Evolutionary conservation across 202 grass and related monocot species (phyloP), one percentile per base, ranked within the genome.

Genomic region (Cymbopogon flexuosus): DNA sequence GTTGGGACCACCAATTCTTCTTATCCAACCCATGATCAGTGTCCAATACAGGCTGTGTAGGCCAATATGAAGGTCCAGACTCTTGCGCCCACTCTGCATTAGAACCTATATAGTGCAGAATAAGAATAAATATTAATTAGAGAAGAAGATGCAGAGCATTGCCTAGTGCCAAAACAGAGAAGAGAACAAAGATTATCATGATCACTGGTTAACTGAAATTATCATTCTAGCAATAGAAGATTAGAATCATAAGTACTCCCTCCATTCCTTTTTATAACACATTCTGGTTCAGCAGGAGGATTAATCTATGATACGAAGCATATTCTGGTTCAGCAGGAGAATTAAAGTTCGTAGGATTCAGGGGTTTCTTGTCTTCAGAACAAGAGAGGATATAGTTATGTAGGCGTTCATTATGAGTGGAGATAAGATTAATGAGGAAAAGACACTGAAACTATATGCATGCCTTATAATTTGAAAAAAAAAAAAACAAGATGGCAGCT

Each of bases 21-120:
- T 85, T 80, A 34, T 85, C 77, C 41, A 81, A 62, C 30, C 30
- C 77, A 16, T 82, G 74, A 70, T 92, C 81, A 85, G 67, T 42
- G 62, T 79, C 87, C 43, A 79, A 72, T 81, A 83, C 68, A 76
- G 86, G 77, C 58, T 82, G 81, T 30, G 64, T 84, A 71, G 83
- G 78, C 87, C 78, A 93, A 67, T 75, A 85, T 66, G 68, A 82
- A 82, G 75, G 81, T 58, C 40, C 83, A 49, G 85, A 69, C 42
- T 89, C 87, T 73, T 68, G 84, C 8, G 2, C 13, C 90, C 87
- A 89, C 24, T 87, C 87, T 62, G 84, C 58, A 82, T 78, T 80
- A 29, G 62, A 80, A 80, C 76, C 76, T 85, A 80, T 13, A 79
- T 43, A 73, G 75, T 75, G 24, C 10, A 83, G 49, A 47, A 80